Evolutionary conservation across 805 yeast species (phyloP), one percentile per base, ranked within the genome.

Genomic region (Cyberlindnera sargentensis): DNA sequence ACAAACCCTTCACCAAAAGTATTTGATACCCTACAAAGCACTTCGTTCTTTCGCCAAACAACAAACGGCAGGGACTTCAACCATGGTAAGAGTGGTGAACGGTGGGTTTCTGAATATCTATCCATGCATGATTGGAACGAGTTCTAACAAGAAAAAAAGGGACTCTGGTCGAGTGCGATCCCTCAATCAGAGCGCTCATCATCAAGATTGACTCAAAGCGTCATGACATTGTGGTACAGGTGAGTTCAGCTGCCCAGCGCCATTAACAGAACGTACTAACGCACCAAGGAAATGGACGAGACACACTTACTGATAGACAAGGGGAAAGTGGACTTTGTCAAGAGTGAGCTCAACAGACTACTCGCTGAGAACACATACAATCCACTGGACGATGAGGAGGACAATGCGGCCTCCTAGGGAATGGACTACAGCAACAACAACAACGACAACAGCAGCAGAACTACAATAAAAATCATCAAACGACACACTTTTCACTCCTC

Each of bases 181-280:
- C 99, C 2, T 87, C 97, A 1, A 89, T 91, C 49, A 75, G 80
- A 49, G 96, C 98, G 0, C 69, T 91, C 39, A 86, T 91, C 2
- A 65, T 91, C 24, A 84, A 81, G 59, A 84, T 91, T 36, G 98
- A 93, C 62, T 67, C 87, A 0, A 76, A 78, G 27, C 66, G 72
- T 32, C 83, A 86, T 46, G 95, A 89, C 52, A 82, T 93, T 31
- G 76, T 80, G 5, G 62, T 79, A 23, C 80, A 77, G 44, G 67
- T 63, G 36, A 25, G 63, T 44, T 15, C 15, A 26, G 15, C 45
- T 24, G 24, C 24, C 20, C 29, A 30, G 4, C 23, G 3, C 8
- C 10, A 5, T 24, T 24, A 8, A 11, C 10, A 10, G 15, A 11
- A 8, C 23, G 6, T 9, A 28, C 9, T n/a, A 8, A n/a, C 2